Base-by-base conservation (phyloP, 2,329 filamentous ascomycete species). In the Alternaria infectoria region DNA sequence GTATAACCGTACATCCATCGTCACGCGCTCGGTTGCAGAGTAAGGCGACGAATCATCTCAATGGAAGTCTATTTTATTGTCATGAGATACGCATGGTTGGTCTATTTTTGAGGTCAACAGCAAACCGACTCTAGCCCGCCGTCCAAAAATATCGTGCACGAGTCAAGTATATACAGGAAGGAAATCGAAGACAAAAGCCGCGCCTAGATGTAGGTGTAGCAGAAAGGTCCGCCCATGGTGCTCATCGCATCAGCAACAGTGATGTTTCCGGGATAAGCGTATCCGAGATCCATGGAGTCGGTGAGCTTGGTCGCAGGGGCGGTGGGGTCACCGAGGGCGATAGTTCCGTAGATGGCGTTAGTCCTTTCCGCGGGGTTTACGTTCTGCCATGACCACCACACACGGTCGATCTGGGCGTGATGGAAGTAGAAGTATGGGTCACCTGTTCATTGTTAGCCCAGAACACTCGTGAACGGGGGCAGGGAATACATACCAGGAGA, bases 371-470 rank as follows among this genome's bases (percentile, higher is more conserved):
- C 65, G 36, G 75, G 74, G 59, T 83, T 76, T 51, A 81, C 67
- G 60, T 81, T 83, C 70, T 86, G 83, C 83, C 83, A 86, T 40
- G 82, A 83, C 82, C 81, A 84, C 79, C 80, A 86, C 1, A 80
- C 71, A 7, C 82, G 79, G 65, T 86, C 84, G 46, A 85, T 82
- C 65, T 81, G 79, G 6, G 77, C 78, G 61, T 85, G 83, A 67
- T 85, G 83, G 54, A 82, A 76, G 72, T 75, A 85, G 71, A 85
- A 73, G 44, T 36, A 73, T n/a, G 61, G 64, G 51, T 69, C 67
- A 52, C 69, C 67, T 57, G 50, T 80, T 46, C 15, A 15, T 19
- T 23, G 78, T 54, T 84, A 82, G 13, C 71, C 3, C 36, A 56
- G 10, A 19, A 13, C 13, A n/a, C 28, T 51, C 23, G 10, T 30